Conservation (phyloP, 169 alveolate genomes). For the Sarcocystis neurona region DNA sequence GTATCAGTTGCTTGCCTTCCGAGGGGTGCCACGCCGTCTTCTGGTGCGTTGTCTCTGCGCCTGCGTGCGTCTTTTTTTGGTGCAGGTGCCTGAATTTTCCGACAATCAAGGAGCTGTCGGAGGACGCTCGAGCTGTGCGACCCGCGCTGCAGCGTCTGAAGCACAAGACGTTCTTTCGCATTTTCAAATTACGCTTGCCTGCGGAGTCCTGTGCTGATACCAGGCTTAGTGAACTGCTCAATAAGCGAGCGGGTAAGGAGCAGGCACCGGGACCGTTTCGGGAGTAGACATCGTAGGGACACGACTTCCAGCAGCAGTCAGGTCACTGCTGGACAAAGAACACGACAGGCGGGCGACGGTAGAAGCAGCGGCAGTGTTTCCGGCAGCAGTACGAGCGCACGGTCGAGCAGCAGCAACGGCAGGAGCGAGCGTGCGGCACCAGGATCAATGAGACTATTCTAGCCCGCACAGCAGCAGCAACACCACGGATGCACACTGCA, state of each 20-base stretch:
- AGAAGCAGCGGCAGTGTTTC: no score
- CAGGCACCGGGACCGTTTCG: no score
- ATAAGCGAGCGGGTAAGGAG: conserved; percentile 19
- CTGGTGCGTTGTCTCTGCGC: background rate
- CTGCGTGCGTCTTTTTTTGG: background rate
- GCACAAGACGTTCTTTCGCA: conserved; percentile 39
- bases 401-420: no score
- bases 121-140: conserved; percentile 47
- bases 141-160: conserved; percentile 49
- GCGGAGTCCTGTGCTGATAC: conserved; percentile 27
- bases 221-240: background rate
- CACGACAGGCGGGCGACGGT: no score
- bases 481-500: no score
- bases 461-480: no score
- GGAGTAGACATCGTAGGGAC: no score
- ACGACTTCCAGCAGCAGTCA: no score
- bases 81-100: conserved; percentile 45
- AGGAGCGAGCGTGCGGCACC: no score
- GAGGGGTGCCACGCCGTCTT: background rate
- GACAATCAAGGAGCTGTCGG: background rate
- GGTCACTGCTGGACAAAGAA: no score
- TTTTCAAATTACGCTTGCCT: conserved; percentile 18
- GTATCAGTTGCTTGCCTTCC: background rate
- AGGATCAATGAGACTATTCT: no score
- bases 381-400: no score